A percentile compares a stretch with the other conserved stretches of the same genome.
Conservation (phyloP, 2,329 filamentous ascomycete species). For the Aureobasidium zeae region DNA sequence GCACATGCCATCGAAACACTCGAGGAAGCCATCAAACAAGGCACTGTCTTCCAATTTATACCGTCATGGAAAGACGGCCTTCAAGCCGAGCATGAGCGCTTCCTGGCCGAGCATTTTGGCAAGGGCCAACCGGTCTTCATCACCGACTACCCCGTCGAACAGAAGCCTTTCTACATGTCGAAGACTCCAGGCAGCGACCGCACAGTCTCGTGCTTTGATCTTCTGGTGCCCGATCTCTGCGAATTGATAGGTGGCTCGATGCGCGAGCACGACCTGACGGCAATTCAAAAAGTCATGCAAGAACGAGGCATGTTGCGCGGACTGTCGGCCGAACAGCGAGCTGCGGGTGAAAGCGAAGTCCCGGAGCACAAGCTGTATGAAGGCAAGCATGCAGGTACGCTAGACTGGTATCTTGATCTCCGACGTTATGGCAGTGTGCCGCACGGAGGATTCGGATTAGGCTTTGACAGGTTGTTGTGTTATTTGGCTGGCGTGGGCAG, state of each 20-base stretch:
- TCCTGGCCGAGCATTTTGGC: constrained; percentile 61
- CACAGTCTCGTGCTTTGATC: constrained; percentile 87
- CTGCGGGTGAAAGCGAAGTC: constrained; percentile 5
- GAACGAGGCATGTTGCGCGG: constrained; percentile 48
- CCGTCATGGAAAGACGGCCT: constrained; percentile 66
- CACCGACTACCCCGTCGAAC: constrained; percentile 77
- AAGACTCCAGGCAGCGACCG: constrained; percentile 35
- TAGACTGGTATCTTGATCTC: constrained; percentile 84
- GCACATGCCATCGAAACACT: constrained; percentile 64
- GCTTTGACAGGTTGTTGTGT: constrained; percentile 76
- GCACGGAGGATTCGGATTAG: constrained; percentile 83
- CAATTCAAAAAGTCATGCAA: constrained; percentile 62
- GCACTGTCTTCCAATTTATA: constrained; percentile 52
- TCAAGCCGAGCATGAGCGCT: constrained; percentile 88
- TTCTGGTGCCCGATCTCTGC: constrained; percentile 75
- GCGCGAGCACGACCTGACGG: constrained; percentile 67
- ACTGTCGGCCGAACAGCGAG: constrained; percentile 8
- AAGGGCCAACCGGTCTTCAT: constrained; percentile 69
- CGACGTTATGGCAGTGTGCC: constrained; percentile 84
- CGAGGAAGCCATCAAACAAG: constrained; percentile 37
- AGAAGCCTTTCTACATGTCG: constrained; percentile 90
- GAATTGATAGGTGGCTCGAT: constrained; percentile 84
- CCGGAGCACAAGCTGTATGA: constrained; percentile 15
- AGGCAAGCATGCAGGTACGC: constrained; percentile 22
- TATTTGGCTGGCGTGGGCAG: constrained; percentile 76